Evolutionary conservation across 2,329 filamentous ascomycete genomes (phyloP), one percentile per base, ranked within the genome.

Genomic region (Didymella pomorum): DNA sequence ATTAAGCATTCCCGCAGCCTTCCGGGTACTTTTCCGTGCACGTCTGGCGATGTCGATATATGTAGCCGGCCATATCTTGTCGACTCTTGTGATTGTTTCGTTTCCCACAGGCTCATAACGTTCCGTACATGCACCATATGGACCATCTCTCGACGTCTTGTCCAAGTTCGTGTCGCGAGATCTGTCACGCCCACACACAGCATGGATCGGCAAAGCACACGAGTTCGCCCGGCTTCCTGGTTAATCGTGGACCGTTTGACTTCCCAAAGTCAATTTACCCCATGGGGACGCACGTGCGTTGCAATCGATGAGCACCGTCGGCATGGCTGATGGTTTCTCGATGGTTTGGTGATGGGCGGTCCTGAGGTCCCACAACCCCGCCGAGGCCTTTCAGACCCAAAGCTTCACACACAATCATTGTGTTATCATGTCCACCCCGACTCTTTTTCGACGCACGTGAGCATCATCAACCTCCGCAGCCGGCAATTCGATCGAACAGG

Each of bases 251-350:
- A 59, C 58, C 50, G 55, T 53, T 60, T 20, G 25, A 29, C 12
- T 21, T 39, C 47, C 31, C 60, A 59, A 29, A 52, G 28, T 35
- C 56, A 54, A 47, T 33, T n/a, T 37, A 47, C 61, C 61, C 64
- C 64, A 60, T 56, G 66, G 66, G 61, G 64, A 58, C 31, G 42
- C 58, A 55, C 44, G 51, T 39, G 33, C 56, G 46, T 9, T 50
- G 25, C 10, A 20, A 23, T 54, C 18, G 31, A 51, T 52, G 33
- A 49, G 29, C 20, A 33, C 41, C 35, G 16, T 52, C 46, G 46
- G 49, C 45, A 21, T 58, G 49, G 44, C 51, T 18, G 41, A 54
- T 4, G 20, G 37, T 20, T 5, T 46, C 31, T 31, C 44, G 39
- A 45, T 29, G 23, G 20, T n/a, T 26, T 26, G 41, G 9, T 26